These are phyloP conservation scores for Pseudocercospora cruenta DNA, from an alignment of 2,329 filamentous ascomycete species.

Conservation along the genomic window DNA sequence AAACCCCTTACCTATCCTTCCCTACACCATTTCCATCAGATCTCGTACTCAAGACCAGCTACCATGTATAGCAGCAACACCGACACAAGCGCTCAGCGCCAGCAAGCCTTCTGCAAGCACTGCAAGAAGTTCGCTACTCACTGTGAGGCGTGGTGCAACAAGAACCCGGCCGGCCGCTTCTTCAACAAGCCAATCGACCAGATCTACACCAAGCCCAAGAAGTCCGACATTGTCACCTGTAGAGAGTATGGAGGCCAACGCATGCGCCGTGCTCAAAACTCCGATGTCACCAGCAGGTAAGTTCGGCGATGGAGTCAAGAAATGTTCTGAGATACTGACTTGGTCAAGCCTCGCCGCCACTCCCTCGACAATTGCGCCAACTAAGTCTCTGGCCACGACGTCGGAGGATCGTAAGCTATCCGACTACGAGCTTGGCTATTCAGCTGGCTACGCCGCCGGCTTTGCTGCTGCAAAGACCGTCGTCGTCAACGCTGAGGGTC, in stretches of 20 bases:
- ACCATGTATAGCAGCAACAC: neutral
- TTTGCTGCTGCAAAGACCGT: neutral
- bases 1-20: no score
- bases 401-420: neutral
- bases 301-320: no score
- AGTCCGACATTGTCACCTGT: neutral
- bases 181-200: neutral
- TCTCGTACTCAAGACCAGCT: neutral
- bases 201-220: neutral
- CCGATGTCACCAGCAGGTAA: no score
- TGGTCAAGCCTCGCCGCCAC: no score
- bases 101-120: neutral
- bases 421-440: neutral
- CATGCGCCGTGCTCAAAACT: neutral
- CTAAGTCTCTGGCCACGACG: no score
- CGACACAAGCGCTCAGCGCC: neutral
- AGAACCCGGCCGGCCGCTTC: neutral
- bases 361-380: no score
- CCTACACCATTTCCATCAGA: no score
- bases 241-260: no score
- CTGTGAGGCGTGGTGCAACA: neutral
- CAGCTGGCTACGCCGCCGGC: neutral
- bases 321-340: no score
- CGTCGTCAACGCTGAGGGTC: no score
- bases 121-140: neutral